Percentiles rank a stretch among this genome's conserved stretches.
Conservation (phyloP, 768 basidiomycete genomes). For the Mycena belliarum region DNA sequence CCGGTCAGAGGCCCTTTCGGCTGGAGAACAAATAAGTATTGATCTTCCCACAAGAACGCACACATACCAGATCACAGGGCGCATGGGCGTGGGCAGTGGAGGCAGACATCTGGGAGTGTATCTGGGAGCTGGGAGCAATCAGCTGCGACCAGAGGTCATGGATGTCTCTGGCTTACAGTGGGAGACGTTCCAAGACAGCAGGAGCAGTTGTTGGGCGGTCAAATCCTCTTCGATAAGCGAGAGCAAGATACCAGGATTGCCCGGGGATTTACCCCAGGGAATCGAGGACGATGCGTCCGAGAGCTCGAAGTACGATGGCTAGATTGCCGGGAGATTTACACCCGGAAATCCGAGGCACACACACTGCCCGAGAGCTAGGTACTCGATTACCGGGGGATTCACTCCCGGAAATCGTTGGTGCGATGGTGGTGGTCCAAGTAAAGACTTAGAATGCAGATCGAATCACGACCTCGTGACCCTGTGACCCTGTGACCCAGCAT, state of each 20-base stretch:
- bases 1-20: not conserved
- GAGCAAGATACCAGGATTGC: not conserved
- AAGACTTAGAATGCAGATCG: too few relatives aligned
- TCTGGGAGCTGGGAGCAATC: not conserved
- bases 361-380: not conserved
- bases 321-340: not conserved
- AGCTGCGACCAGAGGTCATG: not conserved
- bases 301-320: not conserved
- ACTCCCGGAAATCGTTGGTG: too few relatives aligned
- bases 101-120: not conserved
- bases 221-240: not conserved
- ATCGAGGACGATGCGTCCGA: not conserved
- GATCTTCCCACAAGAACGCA: not conserved
- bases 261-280: not conserved
- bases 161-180: not conserved
- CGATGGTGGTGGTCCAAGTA: too few relatives aligned
- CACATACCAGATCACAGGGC: not conserved
- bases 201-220: too few relatives aligned
- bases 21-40: not conserved
- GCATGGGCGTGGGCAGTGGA: not conserved
- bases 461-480: too few relatives aligned
- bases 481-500: too few relatives aligned
- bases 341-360: not conserved
- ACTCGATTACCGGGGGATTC: too few relatives aligned
- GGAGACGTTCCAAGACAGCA: too few relatives aligned